phyloP scores from a whole-genome alignment of 805 yeast species.

The Clavispora carvajalis region DNA sequence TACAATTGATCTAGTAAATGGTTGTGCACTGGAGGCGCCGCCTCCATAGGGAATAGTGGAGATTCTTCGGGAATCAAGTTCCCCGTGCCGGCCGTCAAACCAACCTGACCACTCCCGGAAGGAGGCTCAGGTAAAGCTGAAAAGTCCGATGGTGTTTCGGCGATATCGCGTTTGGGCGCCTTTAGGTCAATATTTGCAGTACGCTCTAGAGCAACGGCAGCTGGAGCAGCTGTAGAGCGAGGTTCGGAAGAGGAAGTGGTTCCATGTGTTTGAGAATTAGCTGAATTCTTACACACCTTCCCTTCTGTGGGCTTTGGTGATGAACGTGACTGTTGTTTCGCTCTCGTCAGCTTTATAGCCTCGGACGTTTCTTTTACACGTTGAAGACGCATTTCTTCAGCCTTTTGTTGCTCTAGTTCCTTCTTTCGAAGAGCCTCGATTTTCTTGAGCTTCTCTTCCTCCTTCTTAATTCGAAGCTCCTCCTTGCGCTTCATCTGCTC shows the following conservation, averaged over 20 bases:
- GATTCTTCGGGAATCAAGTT: background rate
- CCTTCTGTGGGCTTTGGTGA: too few relatives aligned
- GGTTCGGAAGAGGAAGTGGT: too few relatives aligned
- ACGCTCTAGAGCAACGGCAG: too few relatives aligned
- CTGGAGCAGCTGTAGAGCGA: too few relatives aligned
- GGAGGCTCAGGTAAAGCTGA: too few relatives aligned
- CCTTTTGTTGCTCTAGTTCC: conserved; percentile 6
- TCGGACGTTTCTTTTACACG: conserved; percentile 10
- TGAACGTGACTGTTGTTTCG: background rate
- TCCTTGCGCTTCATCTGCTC: conserved; percentile 38
- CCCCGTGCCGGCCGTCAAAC: background rate
- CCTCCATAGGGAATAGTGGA: background rate
- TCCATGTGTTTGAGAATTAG: too few relatives aligned
- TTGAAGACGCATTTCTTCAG: conserved; percentile 19
- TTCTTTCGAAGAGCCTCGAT: conserved; percentile 27
- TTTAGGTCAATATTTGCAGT: too few relatives aligned
- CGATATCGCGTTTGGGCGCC: too few relatives aligned
- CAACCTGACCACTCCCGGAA: background rate
- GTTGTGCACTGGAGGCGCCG: conserved; percentile 13
- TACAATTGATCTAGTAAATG: conserved; percentile 31
- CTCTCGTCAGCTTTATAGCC: background rate
- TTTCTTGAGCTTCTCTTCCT: conserved; percentile 46
- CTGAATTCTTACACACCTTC: too few relatives aligned
- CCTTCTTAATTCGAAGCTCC: conserved; percentile 33
- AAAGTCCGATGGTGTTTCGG: too few relatives aligned